Conservation (phyloP, 257 asterid genomes). For the Solanum etuberosum region DNA sequence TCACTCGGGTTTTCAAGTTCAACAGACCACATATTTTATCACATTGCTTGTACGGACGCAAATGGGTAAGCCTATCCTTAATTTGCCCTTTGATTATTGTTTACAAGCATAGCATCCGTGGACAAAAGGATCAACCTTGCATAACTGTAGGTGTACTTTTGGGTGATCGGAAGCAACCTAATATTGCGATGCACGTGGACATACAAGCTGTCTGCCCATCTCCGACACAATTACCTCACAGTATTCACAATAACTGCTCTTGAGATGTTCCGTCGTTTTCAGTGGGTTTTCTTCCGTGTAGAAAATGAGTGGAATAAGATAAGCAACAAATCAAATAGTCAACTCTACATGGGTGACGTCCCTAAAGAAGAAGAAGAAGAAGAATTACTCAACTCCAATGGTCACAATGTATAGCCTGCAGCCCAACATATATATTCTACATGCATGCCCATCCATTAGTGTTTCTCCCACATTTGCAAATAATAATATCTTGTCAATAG, state of each 20-base stretch:
- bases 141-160: conserved; percentile 58
- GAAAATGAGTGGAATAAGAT: conserved; percentile 80
- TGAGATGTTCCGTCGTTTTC: conserved; percentile 84
- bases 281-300: conserved; percentile 87
- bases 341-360: conserved; percentile 33
- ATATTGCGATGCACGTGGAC: conserved; percentile 94
- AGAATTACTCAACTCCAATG: conserved; percentile 45
- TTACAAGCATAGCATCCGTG: background rate
- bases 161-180: conserved; percentile 85
- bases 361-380: conserved; percentile 45
- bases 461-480: background rate
- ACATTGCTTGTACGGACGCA: conserved; percentile 56
- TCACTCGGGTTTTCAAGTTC: conserved; percentile 93
- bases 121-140: background rate
- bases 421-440: background rate
- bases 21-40: conserved; percentile 48
- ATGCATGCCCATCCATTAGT: background rate
- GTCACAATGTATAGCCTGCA: conserved; percentile 39
- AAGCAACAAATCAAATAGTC: conserved; percentile 37
- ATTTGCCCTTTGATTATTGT: background rate
- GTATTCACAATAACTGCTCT: conserved; percentile 58
- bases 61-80: conserved; percentile 65
- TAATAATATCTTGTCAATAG: background rate
- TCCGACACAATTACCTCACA: conserved; percentile 70
- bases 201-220: conserved; percentile 96